Evolutionary conservation across 1,284 basidiomycete genomes (phyloP).

Genomic region (Rhodotorula sp.): DNA sequence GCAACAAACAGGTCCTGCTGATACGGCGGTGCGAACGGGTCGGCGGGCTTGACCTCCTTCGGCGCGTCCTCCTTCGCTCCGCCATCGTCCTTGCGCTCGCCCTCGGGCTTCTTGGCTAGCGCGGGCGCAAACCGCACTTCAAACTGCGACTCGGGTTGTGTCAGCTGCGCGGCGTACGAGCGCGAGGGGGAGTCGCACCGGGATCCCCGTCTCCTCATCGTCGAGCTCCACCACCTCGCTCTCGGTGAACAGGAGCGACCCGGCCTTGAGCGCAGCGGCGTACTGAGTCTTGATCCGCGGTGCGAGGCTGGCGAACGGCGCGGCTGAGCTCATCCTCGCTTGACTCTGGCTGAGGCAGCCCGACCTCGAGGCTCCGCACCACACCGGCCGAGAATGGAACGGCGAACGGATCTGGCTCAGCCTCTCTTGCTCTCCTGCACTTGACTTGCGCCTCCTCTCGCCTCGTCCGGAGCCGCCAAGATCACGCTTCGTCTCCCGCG

Average conservation of each 20-base stretch:
- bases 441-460: too few relatives aligned
- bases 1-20: constrained; percentile 32
- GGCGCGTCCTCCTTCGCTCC: neutral
- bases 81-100: constrained; percentile 1
- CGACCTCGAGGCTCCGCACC: too few relatives aligned
- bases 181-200: constrained; percentile 7
- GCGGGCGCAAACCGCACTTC: constrained; percentile 40
- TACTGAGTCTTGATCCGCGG: constrained; percentile 36
- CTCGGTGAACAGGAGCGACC: constrained; percentile 31
- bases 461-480: too few relatives aligned
- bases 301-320: constrained; percentile 20
- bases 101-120: constrained; percentile 39
- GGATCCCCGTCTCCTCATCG: constrained; percentile 37
- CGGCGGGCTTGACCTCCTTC: constrained; percentile 2
- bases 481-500: too few relatives aligned
- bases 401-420: too few relatives aligned
- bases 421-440: too few relatives aligned
- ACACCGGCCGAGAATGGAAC: too few relatives aligned
- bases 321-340: neutral
- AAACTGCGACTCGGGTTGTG: constrained; percentile 20
- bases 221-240: constrained; percentile 34
- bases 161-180: neutral
- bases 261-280: constrained; percentile 12
- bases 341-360: too few relatives aligned
- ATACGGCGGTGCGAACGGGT: constrained; percentile 41